Conservation (phyloP, 257 asterid genomes). For the Ballota nigra region DNA sequence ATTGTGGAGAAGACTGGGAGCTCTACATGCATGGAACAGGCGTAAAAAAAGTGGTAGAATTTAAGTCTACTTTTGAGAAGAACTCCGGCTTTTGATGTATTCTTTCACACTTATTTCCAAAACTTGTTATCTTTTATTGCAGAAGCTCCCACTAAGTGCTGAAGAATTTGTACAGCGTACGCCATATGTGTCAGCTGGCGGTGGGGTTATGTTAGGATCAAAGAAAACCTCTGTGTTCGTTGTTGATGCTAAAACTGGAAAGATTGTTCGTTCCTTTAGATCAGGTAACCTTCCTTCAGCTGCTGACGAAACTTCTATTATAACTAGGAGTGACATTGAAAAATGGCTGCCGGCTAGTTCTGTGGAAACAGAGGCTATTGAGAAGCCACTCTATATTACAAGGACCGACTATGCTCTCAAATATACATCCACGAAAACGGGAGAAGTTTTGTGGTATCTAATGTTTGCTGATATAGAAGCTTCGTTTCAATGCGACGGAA, state of each 20-base stretch:
- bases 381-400: constrained; percentile 65
- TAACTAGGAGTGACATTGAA: constrained; percentile 42
- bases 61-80: constrained; percentile 9
- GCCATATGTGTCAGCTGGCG: constrained; percentile 61
- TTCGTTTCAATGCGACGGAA: constrained; percentile 57
- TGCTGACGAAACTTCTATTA: constrained; percentile 46
- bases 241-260: constrained; percentile 74
- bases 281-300: constrained; percentile 53
- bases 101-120: not conserved
- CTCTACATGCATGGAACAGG: constrained; percentile 63
- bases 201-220: constrained; percentile 77
- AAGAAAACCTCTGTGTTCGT: constrained; percentile 71
- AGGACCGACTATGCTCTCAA: constrained; percentile 74
- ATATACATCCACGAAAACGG: constrained; percentile 59
- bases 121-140: constrained; percentile 20
- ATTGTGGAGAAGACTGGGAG: constrained; percentile 85
- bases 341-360: constrained; percentile 48
- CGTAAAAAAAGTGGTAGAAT: constrained; percentile 54
- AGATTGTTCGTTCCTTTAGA: constrained; percentile 49
- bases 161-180: constrained; percentile 71
- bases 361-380: constrained; percentile 32
- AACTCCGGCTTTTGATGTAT: not conserved
- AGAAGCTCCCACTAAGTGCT: constrained; percentile 59
- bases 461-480: constrained; percentile 79
- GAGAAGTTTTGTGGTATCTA: constrained; percentile 74